Evolutionary conservation across 140 eudicot species (phyloP).

Genomic region (Flaveria floridana): DNA sequence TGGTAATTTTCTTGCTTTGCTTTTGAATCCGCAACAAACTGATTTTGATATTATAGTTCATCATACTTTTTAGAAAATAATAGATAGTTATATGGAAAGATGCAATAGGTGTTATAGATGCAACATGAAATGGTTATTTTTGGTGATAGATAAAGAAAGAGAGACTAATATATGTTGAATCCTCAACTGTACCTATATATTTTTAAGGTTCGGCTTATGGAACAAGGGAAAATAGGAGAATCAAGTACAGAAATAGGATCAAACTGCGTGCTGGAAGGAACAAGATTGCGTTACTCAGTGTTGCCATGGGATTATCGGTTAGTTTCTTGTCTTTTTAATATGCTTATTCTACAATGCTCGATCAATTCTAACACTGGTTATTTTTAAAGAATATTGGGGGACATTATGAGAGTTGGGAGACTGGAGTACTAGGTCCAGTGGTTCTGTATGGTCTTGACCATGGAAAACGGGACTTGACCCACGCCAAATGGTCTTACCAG

Average conservation of each 20-base stretch:
- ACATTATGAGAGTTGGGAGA: constrained; percentile 65
- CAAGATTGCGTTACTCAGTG: constrained; percentile 73
- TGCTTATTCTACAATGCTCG: background rate
- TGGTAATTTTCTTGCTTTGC: constrained; percentile 47
- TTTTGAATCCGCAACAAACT: background rate
- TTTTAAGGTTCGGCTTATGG: constrained; percentile 74
- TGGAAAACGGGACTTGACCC: constrained; percentile 59
- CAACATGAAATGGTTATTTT: background rate
- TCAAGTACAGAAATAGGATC: constrained; percentile 44
- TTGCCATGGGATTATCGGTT: constrained; percentile 95
- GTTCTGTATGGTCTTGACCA: constrained; percentile 54
- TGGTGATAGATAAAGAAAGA: background rate
- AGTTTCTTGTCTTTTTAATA: constrained; percentile 29
- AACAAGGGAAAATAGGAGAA: constrained; percentile 67
- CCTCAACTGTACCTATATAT: background rate
- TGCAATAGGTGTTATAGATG: background rate
- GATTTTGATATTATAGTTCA: background rate
- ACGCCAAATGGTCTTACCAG: constrained; percentile 65
- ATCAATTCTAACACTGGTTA: constrained; percentile 8
- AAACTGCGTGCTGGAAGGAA: constrained; percentile 72
- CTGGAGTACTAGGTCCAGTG: constrained; percentile 71
- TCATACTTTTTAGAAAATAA: background rate
- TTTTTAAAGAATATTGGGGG: constrained; percentile 60
- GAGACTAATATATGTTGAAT: constrained; percentile 5
- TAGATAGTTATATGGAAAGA: background rate